These are phyloP conservation scores for Fragaria ananassa DNA, from an alignment of 306 rosid species.

Conservation along the genomic window DNA sequence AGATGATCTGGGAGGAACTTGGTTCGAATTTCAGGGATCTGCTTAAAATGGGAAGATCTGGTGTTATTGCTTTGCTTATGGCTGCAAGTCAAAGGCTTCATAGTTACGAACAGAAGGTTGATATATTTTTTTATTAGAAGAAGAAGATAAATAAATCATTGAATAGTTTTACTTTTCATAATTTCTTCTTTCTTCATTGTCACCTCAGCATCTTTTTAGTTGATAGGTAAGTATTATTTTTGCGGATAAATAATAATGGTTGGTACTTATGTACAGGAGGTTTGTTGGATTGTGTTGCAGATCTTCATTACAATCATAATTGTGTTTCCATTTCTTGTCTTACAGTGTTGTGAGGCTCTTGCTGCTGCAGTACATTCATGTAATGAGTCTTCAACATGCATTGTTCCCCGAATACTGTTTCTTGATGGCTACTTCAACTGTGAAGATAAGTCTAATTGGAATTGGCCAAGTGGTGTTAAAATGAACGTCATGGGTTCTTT, in stretches of 20 bases:
- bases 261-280: slow-evolving; percentile 2
- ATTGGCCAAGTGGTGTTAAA: slow-evolving; percentile 56
- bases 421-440: slow-evolving; percentile 66
- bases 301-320: slow-evolving; percentile 13
- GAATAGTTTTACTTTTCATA: slow-evolving; percentile 14
- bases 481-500: slow-evolving; percentile 78
- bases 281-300: slow-evolving; percentile 16
- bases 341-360: slow-evolving; percentile 80
- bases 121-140: no score
- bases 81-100: slow-evolving; percentile 87
- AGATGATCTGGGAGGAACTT: slow-evolving; percentile 80
- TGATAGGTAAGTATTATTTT: neutral
- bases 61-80: slow-evolving; percentile 74
- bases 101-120: slow-evolving; percentile 66
- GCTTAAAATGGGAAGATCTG: slow-evolving; percentile 81
- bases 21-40: slow-evolving; percentile 65
- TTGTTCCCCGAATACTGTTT: slow-evolving; percentile 80
- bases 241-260: neutral
- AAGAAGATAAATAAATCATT: slow-evolving; percentile 45
- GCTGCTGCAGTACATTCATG: slow-evolving; percentile 55
- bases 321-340: slow-evolving; percentile 24
- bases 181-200: neutral
- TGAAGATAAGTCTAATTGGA: slow-evolving; percentile 72
- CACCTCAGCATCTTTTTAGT: neutral
- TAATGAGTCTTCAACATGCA: slow-evolving; percentile 52